A percentile compares a stretch with the other conserved stretches of the same genome.
These are phyloP conservation scores for Phytophthora cajani DNA, from an alignment of 352 stramenopile species.

Conservation along the genomic window DNA sequence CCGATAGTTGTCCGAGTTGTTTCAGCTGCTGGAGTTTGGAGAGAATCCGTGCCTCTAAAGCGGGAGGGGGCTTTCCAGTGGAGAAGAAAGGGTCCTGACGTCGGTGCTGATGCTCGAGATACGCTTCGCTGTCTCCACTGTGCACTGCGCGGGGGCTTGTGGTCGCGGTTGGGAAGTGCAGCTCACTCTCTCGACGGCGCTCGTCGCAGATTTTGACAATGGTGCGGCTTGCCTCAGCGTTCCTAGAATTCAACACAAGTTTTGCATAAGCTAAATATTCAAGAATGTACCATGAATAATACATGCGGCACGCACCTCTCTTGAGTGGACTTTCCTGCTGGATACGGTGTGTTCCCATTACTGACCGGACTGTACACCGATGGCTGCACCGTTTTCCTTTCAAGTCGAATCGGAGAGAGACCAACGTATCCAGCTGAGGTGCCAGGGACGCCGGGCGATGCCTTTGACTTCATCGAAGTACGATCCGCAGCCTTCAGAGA, in stretches of 20 bases:
- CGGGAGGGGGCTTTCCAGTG: conserved; percentile 39
- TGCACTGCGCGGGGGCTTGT: conserved; percentile 9
- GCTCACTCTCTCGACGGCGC: conserved; percentile 62
- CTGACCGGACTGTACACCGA: conserved; percentile 30
- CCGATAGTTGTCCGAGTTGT: conserved; percentile 61
- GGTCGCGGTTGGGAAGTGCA: conserved; percentile 41
- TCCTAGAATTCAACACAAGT: conserved; percentile 36
- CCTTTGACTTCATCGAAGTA: conserved; percentile 45
- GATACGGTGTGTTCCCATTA: conserved; percentile 26
- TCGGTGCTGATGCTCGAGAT: conserved; percentile 34
- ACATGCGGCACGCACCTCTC: conserved; percentile 45
- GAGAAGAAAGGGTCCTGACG: conserved; percentile 47
- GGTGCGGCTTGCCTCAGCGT: conserved; percentile 66
- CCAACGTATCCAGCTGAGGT: conserved; percentile 36
- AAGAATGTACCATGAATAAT: background rate
- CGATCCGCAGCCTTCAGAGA: conserved; percentile 60
- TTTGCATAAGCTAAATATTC: background rate
- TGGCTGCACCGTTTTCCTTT: conserved; percentile 58
- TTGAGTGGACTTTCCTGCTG: conserved; percentile 78
- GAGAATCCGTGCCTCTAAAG: conserved; percentile 65
- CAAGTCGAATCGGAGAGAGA: conserved; percentile 64
- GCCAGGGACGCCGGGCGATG: conserved; percentile 29
- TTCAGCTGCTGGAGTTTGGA: conserved; percentile 69
- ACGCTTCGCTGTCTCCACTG: conserved; percentile 24
- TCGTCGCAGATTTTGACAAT: conserved; percentile 79